Evolutionary conservation across 306 rosid genomes (phyloP).

Genomic region (Fragaria nilgerrensis): DNA sequence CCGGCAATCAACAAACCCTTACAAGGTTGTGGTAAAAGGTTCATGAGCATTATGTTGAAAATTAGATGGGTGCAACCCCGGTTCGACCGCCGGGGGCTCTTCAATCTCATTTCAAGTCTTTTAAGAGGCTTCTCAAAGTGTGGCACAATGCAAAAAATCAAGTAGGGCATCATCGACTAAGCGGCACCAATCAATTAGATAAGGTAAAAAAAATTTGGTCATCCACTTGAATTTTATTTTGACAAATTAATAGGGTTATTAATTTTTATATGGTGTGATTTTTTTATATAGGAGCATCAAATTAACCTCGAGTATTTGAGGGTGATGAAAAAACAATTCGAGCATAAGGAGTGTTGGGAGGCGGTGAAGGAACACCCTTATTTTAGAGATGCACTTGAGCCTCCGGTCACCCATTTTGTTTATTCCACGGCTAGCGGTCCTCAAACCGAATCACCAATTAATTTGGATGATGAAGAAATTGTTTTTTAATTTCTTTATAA

Average conservation of each 20-base stretch:
- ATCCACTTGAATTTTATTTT: background rate
- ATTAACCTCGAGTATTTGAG: background rate
- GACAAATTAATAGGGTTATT: background rate
- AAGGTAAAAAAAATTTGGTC: background rate
- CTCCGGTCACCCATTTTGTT: background rate
- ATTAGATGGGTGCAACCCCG: background rate
- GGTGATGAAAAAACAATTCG: background rate
- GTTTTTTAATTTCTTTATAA: background rate
- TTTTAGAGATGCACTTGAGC: background rate
- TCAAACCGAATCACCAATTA: background rate
- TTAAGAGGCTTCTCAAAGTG: background rate
- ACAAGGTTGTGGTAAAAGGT: background rate
- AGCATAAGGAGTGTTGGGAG: background rate
- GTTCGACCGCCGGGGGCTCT: background rate
- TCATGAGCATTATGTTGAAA: background rate
- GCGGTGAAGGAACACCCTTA: background rate
- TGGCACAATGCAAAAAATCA: background rate
- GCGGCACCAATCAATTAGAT: background rate
- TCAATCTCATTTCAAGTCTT: background rate
- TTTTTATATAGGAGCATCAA: background rate
- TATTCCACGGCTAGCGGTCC: background rate
- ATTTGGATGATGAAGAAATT: background rate
- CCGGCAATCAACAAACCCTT: no score
- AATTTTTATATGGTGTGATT: background rate
- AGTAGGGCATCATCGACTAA: background rate